phyloP scores from a whole-genome alignment of 2,329 filamentous ascomycete genomes.

The Aspergillus japonicus region DNA sequence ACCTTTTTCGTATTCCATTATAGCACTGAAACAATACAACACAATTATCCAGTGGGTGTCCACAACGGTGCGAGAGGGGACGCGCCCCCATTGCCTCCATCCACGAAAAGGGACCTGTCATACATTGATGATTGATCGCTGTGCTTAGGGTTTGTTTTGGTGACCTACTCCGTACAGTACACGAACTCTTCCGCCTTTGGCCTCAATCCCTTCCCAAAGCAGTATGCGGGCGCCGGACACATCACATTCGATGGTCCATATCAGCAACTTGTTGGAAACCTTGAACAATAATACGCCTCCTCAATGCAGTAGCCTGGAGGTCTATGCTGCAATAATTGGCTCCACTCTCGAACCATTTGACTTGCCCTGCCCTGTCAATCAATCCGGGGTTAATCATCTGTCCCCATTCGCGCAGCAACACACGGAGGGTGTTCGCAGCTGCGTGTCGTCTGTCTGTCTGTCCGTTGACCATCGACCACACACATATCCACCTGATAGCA shows the following conservation, averaged over 20 bases:
- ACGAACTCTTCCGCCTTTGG: background rate
- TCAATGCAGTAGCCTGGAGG: conserved; percentile 4
- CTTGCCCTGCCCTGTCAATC: background rate
- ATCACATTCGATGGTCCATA: background rate
- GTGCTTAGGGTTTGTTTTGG: background rate
- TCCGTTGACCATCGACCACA: too few relatives aligned
- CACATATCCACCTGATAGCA: too few relatives aligned
- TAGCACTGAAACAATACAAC: background rate
- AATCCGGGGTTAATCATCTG: background rate
- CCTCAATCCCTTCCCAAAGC: background rate
- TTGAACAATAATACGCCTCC: conserved; percentile 5
- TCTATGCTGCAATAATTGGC: conserved; percentile 5
- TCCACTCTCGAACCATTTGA: background rate
- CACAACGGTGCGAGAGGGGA: background rate
- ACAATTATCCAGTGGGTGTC: too few relatives aligned
- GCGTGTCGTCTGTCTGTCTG: too few relatives aligned
- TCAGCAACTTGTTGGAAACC: too few relatives aligned
- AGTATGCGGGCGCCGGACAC: background rate
- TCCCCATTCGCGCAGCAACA: background rate
- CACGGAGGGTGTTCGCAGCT: background rate
- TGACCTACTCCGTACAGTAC: background rate
- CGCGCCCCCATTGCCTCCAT: background rate
- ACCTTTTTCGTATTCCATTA: background rate
- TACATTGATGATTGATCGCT: background rate
- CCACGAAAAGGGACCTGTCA: background rate